These are phyloP conservation scores for Bruguiera parviflora DNA, from an alignment of 345 rosid species.

Conservation along the genomic window DNA sequence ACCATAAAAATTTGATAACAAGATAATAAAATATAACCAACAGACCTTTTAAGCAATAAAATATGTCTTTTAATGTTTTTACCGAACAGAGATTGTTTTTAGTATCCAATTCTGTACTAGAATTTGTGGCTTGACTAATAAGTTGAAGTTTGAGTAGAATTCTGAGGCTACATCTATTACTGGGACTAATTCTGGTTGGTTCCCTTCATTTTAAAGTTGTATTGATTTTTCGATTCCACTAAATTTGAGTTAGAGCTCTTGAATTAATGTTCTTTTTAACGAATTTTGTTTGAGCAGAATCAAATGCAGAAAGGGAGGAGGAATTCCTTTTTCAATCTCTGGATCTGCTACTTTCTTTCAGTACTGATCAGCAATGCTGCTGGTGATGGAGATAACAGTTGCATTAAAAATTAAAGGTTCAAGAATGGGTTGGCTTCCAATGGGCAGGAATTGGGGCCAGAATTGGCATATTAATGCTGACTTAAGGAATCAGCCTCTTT, in stretches of 20 bases:
- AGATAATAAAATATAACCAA: no score
- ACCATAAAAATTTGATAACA: no score
- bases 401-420: constrained; percentile 89
- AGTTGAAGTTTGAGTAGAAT: no score
- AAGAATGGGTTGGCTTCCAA: constrained; percentile 87
- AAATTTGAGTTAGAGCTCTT: not conserved
- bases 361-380: constrained; percentile 82
- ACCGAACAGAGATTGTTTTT: no score
- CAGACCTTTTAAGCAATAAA: no score
- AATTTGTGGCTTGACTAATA: no score
- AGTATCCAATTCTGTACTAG: no score
- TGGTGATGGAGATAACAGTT: constrained; percentile 68
- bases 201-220: no score
- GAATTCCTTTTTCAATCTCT: constrained; percentile 59
- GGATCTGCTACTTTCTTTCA: constrained; percentile 74
- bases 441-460: constrained; percentile 99
- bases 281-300: constrained; percentile 42
- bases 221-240: no score
- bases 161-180: no score
- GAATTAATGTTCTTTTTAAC: not conserved
- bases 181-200: no score
- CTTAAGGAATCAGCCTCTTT: constrained; percentile 75
- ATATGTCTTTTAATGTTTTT: no score
- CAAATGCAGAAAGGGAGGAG: constrained; percentile 90
- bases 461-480: constrained; percentile 96